Evolutionary conservation across 441 rosid genomes (phyloP).

Genomic region (Biscutella auriculata): DNA sequence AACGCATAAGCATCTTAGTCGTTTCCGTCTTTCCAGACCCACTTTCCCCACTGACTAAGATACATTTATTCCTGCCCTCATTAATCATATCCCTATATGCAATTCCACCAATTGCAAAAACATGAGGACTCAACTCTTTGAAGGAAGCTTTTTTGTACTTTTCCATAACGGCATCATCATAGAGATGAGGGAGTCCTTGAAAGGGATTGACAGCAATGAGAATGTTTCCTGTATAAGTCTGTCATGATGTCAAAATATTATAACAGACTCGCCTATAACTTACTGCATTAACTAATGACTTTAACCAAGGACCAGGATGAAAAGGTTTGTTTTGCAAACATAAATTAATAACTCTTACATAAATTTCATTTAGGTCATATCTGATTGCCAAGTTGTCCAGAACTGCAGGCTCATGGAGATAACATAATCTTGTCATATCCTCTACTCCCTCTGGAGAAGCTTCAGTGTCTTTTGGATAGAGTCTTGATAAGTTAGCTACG

Average conservation of each 20-base stretch:
- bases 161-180: slow-evolving; percentile 47
- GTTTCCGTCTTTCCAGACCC: slow-evolving; percentile 97
- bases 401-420: slow-evolving; percentile 81
- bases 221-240: slow-evolving; percentile 85
- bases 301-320: slow-evolving; percentile 17
- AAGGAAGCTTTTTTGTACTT: slow-evolving; percentile 44
- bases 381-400: slow-evolving; percentile 58
- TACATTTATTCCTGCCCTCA: slow-evolving; percentile 69
- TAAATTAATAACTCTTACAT: slow-evolving; percentile 44
- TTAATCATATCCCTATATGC: slow-evolving; percentile 80
- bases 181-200: slow-evolving; percentile 49
- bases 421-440: slow-evolving; percentile 80
- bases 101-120: slow-evolving; percentile 71
- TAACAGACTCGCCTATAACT: slow-evolving; percentile 22
- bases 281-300: slow-evolving; percentile 23
- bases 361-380: slow-evolving; percentile 53
- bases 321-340: slow-evolving; percentile 12
- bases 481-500: slow-evolving; percentile 36
- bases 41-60: slow-evolving; percentile 92
- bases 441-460: slow-evolving; percentile 65
- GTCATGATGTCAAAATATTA: slow-evolving; percentile 44
- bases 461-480: slow-evolving; percentile 57
- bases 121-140: slow-evolving; percentile 63
- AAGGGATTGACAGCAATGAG: slow-evolving; percentile 92
- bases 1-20: slow-evolving; percentile 87